Percentiles rank a stretch among this genome's conserved stretches.
phyloP scores from a whole-genome alignment of 495 filamentous ascomycete genomes.

The Sphaerosporella brunnea region DNA sequence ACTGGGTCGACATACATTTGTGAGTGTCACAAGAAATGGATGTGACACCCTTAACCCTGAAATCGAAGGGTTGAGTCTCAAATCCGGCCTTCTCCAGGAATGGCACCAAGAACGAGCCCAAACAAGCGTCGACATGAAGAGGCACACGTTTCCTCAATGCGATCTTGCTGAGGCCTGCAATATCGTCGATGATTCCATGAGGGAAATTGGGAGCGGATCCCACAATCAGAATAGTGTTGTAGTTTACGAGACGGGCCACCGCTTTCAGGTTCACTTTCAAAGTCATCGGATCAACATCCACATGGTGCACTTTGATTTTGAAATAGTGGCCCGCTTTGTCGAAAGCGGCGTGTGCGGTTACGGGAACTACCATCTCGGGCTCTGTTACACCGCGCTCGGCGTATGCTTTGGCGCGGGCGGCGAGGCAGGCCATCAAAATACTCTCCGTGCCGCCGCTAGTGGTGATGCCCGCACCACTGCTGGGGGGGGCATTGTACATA shows the following conservation, averaged over 20 bases:
- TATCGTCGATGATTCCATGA: slow-evolving; percentile 95
- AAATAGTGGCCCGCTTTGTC: slow-evolving; percentile 91
- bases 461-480: slow-evolving; percentile 70
- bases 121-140: slow-evolving; percentile 91
- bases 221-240: slow-evolving; percentile 89
- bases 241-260: slow-evolving; percentile 74
- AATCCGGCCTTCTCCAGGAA: slow-evolving; percentile 85
- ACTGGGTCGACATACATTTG: slow-evolving; percentile 38
- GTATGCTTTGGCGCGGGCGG: slow-evolving; percentile 74
- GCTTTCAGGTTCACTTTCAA: slow-evolving; percentile 66
- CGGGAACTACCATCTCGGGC: slow-evolving; percentile 93
- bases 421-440: slow-evolving; percentile 84
- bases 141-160: slow-evolving; percentile 62
- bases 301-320: slow-evolving; percentile 82
- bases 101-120: slow-evolving; percentile 85
- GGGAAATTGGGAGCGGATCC: slow-evolving; percentile 95
- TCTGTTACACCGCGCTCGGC: slow-evolving; percentile 70
- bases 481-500: slow-evolving; percentile 77
- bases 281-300: slow-evolving; percentile 64
- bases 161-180: slow-evolving; percentile 64
- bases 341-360: slow-evolving; percentile 91
- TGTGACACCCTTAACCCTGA: slow-evolving; percentile 82
- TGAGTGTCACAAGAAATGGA: slow-evolving; percentile 93
- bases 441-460: slow-evolving; percentile 91
- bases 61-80: slow-evolving; percentile 73